phyloP scores from a whole-genome alignment of 2,329 filamentous ascomycete genomes.

The Cercospora canescens region DNA sequence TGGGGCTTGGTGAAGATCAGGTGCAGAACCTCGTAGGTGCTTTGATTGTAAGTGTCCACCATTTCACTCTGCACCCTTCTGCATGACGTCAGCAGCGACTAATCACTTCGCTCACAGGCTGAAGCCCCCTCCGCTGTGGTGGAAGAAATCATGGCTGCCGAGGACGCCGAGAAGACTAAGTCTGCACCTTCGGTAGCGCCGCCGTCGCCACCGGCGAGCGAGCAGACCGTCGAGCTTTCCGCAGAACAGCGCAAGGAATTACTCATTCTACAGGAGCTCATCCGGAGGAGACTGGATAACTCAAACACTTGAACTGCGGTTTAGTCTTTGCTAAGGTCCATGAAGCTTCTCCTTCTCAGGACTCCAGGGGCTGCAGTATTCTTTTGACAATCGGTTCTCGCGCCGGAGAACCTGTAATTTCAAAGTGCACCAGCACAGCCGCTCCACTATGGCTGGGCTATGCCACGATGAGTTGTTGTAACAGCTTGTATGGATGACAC shows the following conservation, averaged over 20 bases:
- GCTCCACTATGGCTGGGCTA: neutral
- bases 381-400: neutral
- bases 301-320: conserved; percentile 27
- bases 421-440: neutral
- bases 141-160: conserved; percentile 37
- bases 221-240: conserved; percentile 35
- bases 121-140: conserved; percentile 47
- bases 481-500: neutral
- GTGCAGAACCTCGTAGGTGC: conserved; percentile 56
- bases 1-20: conserved; percentile 49
- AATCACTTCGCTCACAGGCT: conserved; percentile 35
- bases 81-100: conserved; percentile 29
- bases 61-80: conserved; percentile 20
- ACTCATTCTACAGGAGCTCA: conserved; percentile 38
- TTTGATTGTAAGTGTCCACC: conserved; percentile 59
- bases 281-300: conserved; percentile 34
- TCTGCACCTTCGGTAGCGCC: conserved; percentile 27
- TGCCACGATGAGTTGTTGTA: neutral
- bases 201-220: conserved; percentile 31
- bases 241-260: conserved; percentile 38
- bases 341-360: neutral
- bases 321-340: neutral
- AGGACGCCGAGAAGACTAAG: conserved; percentile 28
- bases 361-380: neutral
- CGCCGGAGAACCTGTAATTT: neutral